Evolutionary conservation across 768 basidiomycete genomes (phyloP).

Genomic region (Hygrophorus russula): DNA sequence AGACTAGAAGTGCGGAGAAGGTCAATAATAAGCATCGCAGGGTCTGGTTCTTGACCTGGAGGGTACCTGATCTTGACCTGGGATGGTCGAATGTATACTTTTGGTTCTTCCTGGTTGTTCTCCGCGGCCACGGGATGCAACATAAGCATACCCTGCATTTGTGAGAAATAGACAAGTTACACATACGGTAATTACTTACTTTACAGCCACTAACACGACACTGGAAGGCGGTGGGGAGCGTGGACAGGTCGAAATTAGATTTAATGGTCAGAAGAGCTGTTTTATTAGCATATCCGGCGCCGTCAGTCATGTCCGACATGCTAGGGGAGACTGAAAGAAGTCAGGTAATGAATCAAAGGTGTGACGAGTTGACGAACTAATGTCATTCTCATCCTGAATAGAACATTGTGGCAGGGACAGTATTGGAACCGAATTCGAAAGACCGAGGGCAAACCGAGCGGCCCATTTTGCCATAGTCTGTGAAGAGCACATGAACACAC

Average conservation of each 20-base stretch:
- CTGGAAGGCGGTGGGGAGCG: conserved; percentile 27
- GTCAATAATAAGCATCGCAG: conserved; percentile 37
- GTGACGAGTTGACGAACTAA: conserved; percentile 16
- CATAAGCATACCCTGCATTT: conserved; percentile 1
- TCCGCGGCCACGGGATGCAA: neutral
- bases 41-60: conserved; percentile 13
- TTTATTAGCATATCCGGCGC: conserved; percentile 25
- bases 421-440: conserved; percentile 42
- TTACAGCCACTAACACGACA: conserved; percentile 21
- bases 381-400: conserved; percentile 21
- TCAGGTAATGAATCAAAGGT: neutral
- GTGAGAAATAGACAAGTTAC: neutral
- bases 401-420: conserved; percentile 22
- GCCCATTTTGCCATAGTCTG: conserved; percentile 42
- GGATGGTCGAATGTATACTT: conserved; percentile 21
- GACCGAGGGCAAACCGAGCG: conserved; percentile 33
- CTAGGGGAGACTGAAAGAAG: conserved; percentile 13
- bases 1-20: conserved; percentile 40
- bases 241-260: conserved; percentile 19
- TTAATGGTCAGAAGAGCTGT: conserved; percentile 16
- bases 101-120: conserved; percentile 16
- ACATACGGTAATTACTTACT: neutral
- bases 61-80: conserved; percentile 27
- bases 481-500: conserved; percentile 2
- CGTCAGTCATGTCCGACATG: conserved; percentile 29